Conservation (phyloP, 495 filamentous ascomycete species). For the Annulohypoxylon maeteangense region DNA sequence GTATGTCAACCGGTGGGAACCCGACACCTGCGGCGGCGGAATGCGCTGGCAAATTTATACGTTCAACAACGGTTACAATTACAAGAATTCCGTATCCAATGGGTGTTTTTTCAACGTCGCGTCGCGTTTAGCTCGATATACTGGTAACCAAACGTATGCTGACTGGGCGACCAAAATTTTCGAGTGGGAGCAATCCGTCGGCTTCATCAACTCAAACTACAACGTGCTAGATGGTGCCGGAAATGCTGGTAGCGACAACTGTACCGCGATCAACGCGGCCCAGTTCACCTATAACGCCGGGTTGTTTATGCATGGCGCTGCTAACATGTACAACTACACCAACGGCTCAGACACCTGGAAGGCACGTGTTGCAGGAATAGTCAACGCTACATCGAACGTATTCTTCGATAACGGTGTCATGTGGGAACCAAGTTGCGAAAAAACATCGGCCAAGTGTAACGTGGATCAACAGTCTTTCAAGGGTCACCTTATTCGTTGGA, state of each 20-base stretch:
- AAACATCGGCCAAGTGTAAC: slow-evolving; percentile 64
- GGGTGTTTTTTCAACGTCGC: slow-evolving; percentile 78
- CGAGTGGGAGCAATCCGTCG: slow-evolving; percentile 68
- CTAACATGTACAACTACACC: slow-evolving; percentile 74
- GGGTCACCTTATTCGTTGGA: slow-evolving; percentile 75
- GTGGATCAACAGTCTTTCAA: slow-evolving; percentile 84
- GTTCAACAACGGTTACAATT: slow-evolving; percentile 81
- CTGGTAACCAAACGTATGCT: slow-evolving; percentile 73
- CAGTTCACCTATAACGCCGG: slow-evolving; percentile 80
- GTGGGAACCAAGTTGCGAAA: slow-evolving; percentile 71
- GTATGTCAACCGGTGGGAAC: slow-evolving; percentile 75
- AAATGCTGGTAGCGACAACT: slow-evolving; percentile 55
- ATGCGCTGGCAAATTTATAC: slow-evolving; percentile 86
- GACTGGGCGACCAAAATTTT: slow-evolving; percentile 77
- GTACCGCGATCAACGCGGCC: slow-evolving; percentile 58
- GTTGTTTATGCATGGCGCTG: slow-evolving; percentile 74
- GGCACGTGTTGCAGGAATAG: slow-evolving; percentile 60
- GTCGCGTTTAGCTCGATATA: slow-evolving; percentile 75
- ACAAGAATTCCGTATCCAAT: slow-evolving; percentile 79
- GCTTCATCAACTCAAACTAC: slow-evolving; percentile 61
- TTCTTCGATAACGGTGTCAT: slow-evolving; percentile 66
- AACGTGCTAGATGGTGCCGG: slow-evolving; percentile 70
- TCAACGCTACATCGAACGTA: slow-evolving; percentile 58
- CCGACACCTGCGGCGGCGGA: slow-evolving; percentile 74
- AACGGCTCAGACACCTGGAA: slow-evolving; percentile 64